Conservation (phyloP, 306 rosid species). For the Prunus salicina region DNA sequence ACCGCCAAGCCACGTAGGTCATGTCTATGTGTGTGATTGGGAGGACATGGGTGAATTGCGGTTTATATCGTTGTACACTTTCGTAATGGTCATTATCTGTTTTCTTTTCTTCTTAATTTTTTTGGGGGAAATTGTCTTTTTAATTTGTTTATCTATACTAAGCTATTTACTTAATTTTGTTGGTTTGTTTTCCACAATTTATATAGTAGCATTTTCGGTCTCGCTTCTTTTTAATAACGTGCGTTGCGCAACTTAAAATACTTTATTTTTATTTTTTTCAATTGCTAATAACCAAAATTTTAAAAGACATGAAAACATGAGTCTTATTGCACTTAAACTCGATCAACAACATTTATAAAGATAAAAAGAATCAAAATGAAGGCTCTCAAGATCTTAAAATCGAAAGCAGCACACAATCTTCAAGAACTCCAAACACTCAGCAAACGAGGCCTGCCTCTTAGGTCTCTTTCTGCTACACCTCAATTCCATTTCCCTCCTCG, state of each 20-base stretch:
- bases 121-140: background rate
- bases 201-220: too few relatives aligned
- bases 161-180: too few relatives aligned
- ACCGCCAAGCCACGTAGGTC: slow-evolving; percentile 7
- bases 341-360: too few relatives aligned
- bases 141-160: too few relatives aligned
- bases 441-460: background rate
- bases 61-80: background rate
- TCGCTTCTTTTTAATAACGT: too few relatives aligned
- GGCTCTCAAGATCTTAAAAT: background rate
- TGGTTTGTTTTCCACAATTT: too few relatives aligned
- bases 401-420: slow-evolving; percentile 9
- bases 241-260: too few relatives aligned
- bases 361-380: background rate
- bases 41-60: background rate
- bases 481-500: slow-evolving; percentile 23
- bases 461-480: slow-evolving; percentile 9
- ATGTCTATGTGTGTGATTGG: background rate
- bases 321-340: background rate
- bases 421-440: slow-evolving; percentile 27
- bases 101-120: background rate
- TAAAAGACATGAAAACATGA: background rate
- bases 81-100: background rate
- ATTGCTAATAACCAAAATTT: too few relatives aligned
- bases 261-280: too few relatives aligned